Base-by-base conservation (phyloP, 2,329 filamentous ascomycete species). In the Aspergillus brasiliensis region DNA sequence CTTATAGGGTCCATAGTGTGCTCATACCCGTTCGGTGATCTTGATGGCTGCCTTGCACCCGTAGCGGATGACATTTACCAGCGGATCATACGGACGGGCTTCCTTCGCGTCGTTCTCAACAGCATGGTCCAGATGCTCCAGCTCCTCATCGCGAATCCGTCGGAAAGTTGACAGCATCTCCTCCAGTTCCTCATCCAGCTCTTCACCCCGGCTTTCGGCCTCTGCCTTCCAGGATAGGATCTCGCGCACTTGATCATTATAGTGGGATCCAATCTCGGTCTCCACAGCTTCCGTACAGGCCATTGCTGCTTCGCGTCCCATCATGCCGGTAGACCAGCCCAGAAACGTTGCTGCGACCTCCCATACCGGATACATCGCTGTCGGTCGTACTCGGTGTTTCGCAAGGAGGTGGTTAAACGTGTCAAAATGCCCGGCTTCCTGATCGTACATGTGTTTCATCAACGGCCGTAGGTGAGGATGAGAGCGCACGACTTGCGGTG, bases 381-480 rank as follows among this genome's bases (percentile, higher is more conserved):
- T 97, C 0, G 95, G 95, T 0, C 95, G 91, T 54, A 99, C 88
- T 58, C 92, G 91, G 77, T 98, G 95, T 70, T 88, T 90, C 17
- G 90, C 87, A 4, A 98, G 82, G 25, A 98, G 84, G 3, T 81
- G 71, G 77, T 97, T 96, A 84, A 98, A 99, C 37, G 88, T 95
- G 3, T 81, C 77, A 68, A 98, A 88, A 77, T 99, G 95, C 8
- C 87, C 89, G 11, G 86, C 92, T 81, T 99, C 95, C 76, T 99
- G 95, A 70, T 95, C 91, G 81, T 97, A 93, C 95, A 99, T 99
- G 83, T 98, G 95, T 69, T 88, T 86, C 92, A 99, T 97, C 31
- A 98, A 80, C 0, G 92, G 90, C 6, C 91, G 89, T 17, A 99
- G 87, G 73, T 97, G 91, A 1, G 95, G 94, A 74, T 97, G 89